Evolutionary conservation across 352 stramenopile species (phyloP).

Genomic region (Phytophthora melonis): DNA sequence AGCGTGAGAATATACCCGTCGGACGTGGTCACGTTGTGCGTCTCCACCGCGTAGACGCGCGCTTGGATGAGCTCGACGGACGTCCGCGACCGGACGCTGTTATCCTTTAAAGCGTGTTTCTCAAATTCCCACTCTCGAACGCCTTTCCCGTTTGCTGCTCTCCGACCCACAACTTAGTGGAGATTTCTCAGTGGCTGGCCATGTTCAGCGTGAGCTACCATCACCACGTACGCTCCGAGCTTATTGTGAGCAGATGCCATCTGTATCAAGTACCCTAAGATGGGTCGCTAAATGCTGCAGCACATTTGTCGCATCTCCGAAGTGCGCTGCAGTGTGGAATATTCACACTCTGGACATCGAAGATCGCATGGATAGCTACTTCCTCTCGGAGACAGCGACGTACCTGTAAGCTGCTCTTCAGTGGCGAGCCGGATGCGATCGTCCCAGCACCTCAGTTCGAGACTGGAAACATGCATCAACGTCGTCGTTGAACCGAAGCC

Average conservation of each 20-base stretch:
- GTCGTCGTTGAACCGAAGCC: slow-evolving; percentile 9
- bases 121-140: no score
- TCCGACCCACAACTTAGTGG: slow-evolving; percentile 58
- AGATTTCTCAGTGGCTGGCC: slow-evolving; percentile 89
- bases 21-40: slow-evolving; percentile 49
- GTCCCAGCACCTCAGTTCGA: slow-evolving; percentile 47
- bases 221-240: no score
- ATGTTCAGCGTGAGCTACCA: slow-evolving; percentile 93
- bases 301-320: slow-evolving; percentile 89
- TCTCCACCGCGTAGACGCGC: slow-evolving; percentile 56
- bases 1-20: slow-evolving; percentile 67
- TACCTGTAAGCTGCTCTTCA: slow-evolving; percentile 99
- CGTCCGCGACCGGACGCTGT: no score
- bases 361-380: slow-evolving; percentile 99
- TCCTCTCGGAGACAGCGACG: no score
- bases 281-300: slow-evolving; percentile 86
- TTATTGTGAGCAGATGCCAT: slow-evolving; percentile 98
- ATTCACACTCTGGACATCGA: slow-evolving; percentile 93
- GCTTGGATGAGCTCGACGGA: slow-evolving; percentile 37
- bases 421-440: slow-evolving; percentile 86
- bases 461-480: neutral
- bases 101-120: no score
- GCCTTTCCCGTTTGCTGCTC: no score
- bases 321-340: slow-evolving; percentile 89
- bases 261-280: slow-evolving; percentile 94